Evolutionary conservation across 2,329 filamentous ascomycete genomes (phyloP), one percentile per base, ranked within the genome.

Genomic region (Blastomyces parvus): DNA sequence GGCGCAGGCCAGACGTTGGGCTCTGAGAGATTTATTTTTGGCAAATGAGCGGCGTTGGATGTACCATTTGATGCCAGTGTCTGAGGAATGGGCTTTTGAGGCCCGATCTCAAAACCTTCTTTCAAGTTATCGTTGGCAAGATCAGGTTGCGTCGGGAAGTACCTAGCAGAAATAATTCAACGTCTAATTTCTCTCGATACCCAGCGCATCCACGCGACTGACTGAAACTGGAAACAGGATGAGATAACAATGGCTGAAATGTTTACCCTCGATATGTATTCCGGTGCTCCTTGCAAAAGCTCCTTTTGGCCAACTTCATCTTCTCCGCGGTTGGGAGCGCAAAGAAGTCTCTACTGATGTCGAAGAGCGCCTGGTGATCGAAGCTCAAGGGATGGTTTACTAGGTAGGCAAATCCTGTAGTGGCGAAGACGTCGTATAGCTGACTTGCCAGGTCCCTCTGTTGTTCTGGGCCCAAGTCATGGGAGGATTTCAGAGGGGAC

Each of bases 341-440:
- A 63, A 79, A 80, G 67, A 79, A 77, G 17, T 73, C 68, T 58
- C 72, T 70, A 3, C 75, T 76, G 8, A 81, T 66, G 1, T 64
- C 65, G 64, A 81, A 80, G 1, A 81, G 73, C 59, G 78, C 74
- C 0, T 75, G 73, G 64, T 80, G 76, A 44, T 67, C 66, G 67
- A 77, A 79, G 33, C 74, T 76, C 33, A 80, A 66, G 0, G 79
- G 78, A 5, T 72, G 62, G 64, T 80, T 78, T 42, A 74, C 70
- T 8, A 81, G 72, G 65, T 81, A 81, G 7, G 78, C 78, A 66
- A 80, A 81, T 8, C 79, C 79, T 2, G 76, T 78, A 1, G 77
- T 80, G 4, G 77, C 70, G 63, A 80, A 79, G 14, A 77, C 76
- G 60, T 77, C 67, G 67, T 78, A 73, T 7, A 81, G 70, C 53